These are phyloP conservation scores for Licmophora abbreviata DNA, from an alignment of 108 stramenopile genomes.

Conservation along the genomic window DNA sequence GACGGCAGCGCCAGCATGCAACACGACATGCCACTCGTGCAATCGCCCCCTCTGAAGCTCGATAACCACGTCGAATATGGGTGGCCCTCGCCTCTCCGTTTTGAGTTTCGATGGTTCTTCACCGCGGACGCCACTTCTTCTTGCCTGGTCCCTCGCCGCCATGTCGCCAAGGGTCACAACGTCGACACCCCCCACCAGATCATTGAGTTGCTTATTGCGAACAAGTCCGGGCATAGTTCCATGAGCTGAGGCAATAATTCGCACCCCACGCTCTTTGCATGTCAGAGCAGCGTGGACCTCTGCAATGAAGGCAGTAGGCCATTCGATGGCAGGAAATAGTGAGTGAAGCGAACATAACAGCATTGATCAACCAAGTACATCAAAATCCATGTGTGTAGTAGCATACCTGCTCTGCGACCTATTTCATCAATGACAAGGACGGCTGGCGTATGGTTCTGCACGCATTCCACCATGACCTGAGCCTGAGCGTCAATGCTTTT, in stretches of 20 bases:
- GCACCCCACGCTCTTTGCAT: conserved; percentile 41
- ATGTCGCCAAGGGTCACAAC: conserved; percentile 33
- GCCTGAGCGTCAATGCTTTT: conserved; percentile 24
- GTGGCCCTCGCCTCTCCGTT: conserved; percentile 14
- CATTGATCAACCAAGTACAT: conserved; percentile 26
- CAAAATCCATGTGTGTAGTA: too few species aligned
- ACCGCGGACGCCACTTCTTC: neutral
- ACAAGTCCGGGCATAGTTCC: conserved; percentile 40
- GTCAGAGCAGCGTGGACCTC: conserved; percentile 55
- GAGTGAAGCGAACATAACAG: too few species aligned
- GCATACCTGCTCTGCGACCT: conserved; percentile 24
- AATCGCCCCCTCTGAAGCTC: conserved; percentile 18
- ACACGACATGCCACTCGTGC: conserved; percentile 33
- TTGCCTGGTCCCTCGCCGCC: conserved; percentile 18
- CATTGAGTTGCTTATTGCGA: conserved; percentile 35
- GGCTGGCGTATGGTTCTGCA: conserved; percentile 60
- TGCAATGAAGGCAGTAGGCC: too few species aligned
- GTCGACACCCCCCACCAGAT: conserved; percentile 42
- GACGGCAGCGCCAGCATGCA: conserved; percentile 24
- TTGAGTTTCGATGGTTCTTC: conserved; percentile 7
- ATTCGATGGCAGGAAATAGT: too few species aligned
- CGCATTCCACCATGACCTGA: conserved; percentile 56
- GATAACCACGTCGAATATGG: conserved; percentile 41
- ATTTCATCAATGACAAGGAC: conserved; percentile 69
- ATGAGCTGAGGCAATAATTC: conserved; percentile 62